These are phyloP conservation scores for Polygonum aviculare DNA, from an alignment of 148 eudicot genomes.

Conservation along the genomic window DNA sequence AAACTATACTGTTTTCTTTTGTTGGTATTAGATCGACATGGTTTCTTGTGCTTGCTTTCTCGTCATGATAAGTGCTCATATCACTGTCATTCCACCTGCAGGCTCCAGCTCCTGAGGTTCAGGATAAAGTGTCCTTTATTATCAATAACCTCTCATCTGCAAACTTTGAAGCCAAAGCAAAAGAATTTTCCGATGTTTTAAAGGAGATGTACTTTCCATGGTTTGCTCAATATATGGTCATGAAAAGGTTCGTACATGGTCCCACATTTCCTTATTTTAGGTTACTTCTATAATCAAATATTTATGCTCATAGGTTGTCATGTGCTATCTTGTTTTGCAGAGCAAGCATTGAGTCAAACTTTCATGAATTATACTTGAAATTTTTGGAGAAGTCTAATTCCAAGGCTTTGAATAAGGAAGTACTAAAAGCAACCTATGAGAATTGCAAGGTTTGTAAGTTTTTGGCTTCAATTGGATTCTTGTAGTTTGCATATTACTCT, in stretches of 20 bases:
- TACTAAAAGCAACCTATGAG: slow-evolving; percentile 73
- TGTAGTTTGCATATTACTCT: not conserved
- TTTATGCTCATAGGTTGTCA: not conserved
- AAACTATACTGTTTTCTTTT: not conserved
- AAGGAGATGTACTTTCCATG: slow-evolving; percentile 76
- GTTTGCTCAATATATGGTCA: slow-evolving; percentile 98
- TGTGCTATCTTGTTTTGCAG: slow-evolving; percentile 29
- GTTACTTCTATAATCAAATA: not conserved
- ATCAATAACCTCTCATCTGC: slow-evolving; percentile 67
- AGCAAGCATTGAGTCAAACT: slow-evolving; percentile 93
- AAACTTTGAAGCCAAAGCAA: slow-evolving; percentile 81
- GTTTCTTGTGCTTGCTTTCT: not conserved
- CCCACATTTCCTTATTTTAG: not conserved
- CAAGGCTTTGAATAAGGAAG: slow-evolving; percentile 62
- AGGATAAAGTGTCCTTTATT: slow-evolving; percentile 84
- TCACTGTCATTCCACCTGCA: slow-evolving; percentile 20
- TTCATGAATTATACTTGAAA: slow-evolving; percentile 87
- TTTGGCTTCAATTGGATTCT: not conserved
- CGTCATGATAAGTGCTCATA: not conserved
- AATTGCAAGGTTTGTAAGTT: slow-evolving; percentile 73
- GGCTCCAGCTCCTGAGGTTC: slow-evolving; percentile 86
- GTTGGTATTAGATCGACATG: not conserved
- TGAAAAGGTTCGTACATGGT: slow-evolving; percentile 57
- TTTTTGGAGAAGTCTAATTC: slow-evolving; percentile 78
- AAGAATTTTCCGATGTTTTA: slow-evolving; percentile 70